Base-by-base conservation (phyloP, 2,329 filamentous ascomycete genomes). In the Emergomyces pasteurianus region DNA sequence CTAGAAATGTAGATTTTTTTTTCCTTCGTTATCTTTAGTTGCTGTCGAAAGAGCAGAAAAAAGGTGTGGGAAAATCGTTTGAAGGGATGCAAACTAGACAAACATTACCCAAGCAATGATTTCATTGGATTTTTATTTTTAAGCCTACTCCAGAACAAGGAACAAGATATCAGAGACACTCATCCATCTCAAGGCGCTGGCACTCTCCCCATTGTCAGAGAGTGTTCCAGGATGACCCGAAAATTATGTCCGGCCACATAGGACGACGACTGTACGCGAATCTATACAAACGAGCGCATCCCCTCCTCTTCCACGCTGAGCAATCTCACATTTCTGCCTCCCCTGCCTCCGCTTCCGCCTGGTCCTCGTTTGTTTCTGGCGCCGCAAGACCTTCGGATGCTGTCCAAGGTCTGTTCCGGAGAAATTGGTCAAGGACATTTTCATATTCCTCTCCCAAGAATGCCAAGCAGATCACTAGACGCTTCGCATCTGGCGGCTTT, bases 401-500 rank as follows among this genome's bases (percentile, higher is more conserved):
- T 42, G 60, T 63, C 38, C 61, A 58, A 31, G 55, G 47, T 16
- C 62, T 66, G 28, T 42, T 68, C n/a, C 57, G 60, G 36, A 67
- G 63, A 59, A 60, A 50, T 58, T 60, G 60, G 49, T 43, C 59
- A 26, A 63, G 63, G 60, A 65, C 60, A 28, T 57, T 63, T 40
- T 65, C 71, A 42, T 68, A 63, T 38, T 64, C 68, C 57, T 57
- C 64, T 6, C 61, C 67, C 12, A 66, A 60, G 28, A 71, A 67
- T 62, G 66, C 70, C 31, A 70, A 72, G 60, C 75, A 79, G 68
- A 72, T 79, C 28, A 78, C 77, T 12, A 78, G 76, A 62, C 80
- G 79, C 67, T 81, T 82, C 67, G 79, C 81, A 40, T 83, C 81
- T 1, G 79, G 82, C 28, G 79, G 82, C 6, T 73, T 83, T 42